Percentiles rank a stretch among this genome's conserved stretches.
phyloP scores from a whole-genome alignment of 306 rosid genomes.

The Glycine latifolia region DNA sequence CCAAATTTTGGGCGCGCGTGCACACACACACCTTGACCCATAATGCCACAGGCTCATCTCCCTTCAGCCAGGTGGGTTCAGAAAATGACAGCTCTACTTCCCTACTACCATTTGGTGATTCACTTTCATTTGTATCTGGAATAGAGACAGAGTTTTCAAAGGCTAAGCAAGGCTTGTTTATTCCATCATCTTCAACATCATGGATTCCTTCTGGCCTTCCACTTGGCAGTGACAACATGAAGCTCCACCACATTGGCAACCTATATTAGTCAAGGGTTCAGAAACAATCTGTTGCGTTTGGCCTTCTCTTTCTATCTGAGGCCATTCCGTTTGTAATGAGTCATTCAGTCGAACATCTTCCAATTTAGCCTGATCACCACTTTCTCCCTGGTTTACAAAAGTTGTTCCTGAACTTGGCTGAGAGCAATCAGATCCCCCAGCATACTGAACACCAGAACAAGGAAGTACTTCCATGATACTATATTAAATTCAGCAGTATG shows the following conservation, averaged over 20 bases:
- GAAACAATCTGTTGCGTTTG: conserved; percentile 50
- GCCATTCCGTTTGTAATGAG: conserved; percentile 48
- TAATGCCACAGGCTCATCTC: conserved; percentile 74
- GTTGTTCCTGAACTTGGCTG: conserved; percentile 55
- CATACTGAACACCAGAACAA: conserved; percentile 60
- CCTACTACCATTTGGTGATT: conserved; percentile 55
- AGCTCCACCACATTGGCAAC: conserved; percentile 56
- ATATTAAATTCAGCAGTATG: conserved; percentile 37
- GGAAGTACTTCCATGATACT: conserved; percentile 78
- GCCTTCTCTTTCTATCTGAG: conserved; percentile 53
- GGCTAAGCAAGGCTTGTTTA: conserved; percentile 52
- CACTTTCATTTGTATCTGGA: conserved; percentile 60
- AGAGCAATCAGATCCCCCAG: conserved; percentile 65
- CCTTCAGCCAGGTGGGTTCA: conserved; percentile 75
- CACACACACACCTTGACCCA: conserved; percentile 84
- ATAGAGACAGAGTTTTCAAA: conserved; percentile 55
- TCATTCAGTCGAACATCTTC: conserved; percentile 48
- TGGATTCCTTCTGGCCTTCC: conserved; percentile 57
- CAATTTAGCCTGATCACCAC: conserved; percentile 48
- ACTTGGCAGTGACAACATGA: conserved; percentile 53
- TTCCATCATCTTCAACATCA: conserved; percentile 57
- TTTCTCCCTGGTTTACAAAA: conserved; percentile 47
- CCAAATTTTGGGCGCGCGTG: not conserved
- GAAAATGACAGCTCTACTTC: conserved; percentile 64
- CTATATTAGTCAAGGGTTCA: conserved; percentile 49